These are phyloP conservation scores for Aspergillus sergii DNA, from an alignment of 2,329 filamentous ascomycete species.

Conservation along the genomic window DNA sequence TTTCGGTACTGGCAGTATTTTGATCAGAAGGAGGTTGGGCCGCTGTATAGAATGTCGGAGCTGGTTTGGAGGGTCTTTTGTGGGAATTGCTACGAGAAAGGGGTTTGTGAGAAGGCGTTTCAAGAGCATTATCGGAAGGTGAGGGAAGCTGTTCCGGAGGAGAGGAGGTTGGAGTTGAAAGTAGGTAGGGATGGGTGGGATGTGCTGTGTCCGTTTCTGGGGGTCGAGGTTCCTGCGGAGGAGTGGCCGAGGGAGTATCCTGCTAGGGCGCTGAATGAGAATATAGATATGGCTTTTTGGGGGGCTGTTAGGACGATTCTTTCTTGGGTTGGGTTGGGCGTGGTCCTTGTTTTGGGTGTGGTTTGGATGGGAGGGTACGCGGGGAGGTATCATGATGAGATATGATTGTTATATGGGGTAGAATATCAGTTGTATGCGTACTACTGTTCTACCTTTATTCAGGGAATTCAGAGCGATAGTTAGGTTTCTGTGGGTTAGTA, in stretches of 20 bases:
- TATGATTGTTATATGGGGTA: background rate
- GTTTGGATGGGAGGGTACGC: background rate
- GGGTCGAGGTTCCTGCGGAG: slow-evolving; percentile 32
- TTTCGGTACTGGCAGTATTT: slow-evolving; percentile 14
- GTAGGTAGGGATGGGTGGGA: slow-evolving; percentile 46
- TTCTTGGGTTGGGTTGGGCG: background rate
- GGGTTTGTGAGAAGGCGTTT: slow-evolving; percentile 17
- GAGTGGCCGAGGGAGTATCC: background rate
- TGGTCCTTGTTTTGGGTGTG: background rate
- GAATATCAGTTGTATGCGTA: too few relatives aligned
- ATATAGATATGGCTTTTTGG: background rate
- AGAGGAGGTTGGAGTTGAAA: slow-evolving; percentile 30
- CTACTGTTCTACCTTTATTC: too few relatives aligned
- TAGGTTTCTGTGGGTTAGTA: too few relatives aligned
- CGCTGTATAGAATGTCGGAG: slow-evolving; percentile 13
- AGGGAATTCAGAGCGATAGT: too few relatives aligned
- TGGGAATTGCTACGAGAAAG: slow-evolving; percentile 19
- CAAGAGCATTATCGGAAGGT: slow-evolving; percentile 25
- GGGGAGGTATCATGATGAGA: background rate
- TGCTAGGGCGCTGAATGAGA: background rate
- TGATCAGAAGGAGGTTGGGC: slow-evolving; percentile 23
- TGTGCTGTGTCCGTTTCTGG: slow-evolving; percentile 47
- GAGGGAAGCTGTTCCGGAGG: slow-evolving; percentile 20
- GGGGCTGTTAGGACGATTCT: background rate
- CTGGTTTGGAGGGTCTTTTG: slow-evolving; percentile 13